Evolutionary conservation across 1,139 yeast species (phyloP).

Genomic region (Arxiozyma bovina): DNA sequence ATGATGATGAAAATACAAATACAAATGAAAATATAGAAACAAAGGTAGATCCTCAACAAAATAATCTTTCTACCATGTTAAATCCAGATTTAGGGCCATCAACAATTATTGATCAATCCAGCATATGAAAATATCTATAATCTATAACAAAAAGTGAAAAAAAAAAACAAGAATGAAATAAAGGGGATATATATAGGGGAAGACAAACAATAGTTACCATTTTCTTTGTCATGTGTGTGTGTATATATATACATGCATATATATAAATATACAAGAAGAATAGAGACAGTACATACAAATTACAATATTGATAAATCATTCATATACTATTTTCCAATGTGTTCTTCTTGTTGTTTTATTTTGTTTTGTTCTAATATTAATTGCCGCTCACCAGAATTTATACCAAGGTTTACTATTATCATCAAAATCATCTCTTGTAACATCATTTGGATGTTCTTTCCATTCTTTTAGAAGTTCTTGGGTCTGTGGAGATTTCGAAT

Average conservation of each 20-base stretch:
- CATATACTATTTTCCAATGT: too few species aligned
- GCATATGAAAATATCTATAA: background rate
- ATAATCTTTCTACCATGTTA: too few species aligned
- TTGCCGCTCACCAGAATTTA: slow-evolving; percentile 24
- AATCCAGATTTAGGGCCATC: background rate
- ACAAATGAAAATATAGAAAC: background rate
- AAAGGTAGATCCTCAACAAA: background rate
- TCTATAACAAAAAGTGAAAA: too few species aligned
- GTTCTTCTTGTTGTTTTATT: too few species aligned
- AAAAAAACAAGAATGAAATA: background rate
- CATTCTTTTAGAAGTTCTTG: slow-evolving; percentile 16
- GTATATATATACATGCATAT: too few species aligned
- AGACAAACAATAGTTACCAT: background rate
- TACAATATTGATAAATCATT: background rate
- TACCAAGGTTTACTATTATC: slow-evolving; percentile 20
- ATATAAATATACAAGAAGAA: background rate
- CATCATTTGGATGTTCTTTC: slow-evolving; percentile 16
- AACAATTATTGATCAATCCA: slow-evolving; percentile 2
- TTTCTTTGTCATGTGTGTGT: too few species aligned
- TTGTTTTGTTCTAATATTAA: too few species aligned
- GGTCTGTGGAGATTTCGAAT: slow-evolving; percentile 9
- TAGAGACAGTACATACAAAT: background rate
- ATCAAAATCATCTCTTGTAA: slow-evolving; percentile 1
- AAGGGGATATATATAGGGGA: slow-evolving; percentile 2
- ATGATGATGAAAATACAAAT: background rate